Base-by-base conservation (phyloP, 2,329 filamentous ascomycete species). In the Septoria linicola region DNA sequence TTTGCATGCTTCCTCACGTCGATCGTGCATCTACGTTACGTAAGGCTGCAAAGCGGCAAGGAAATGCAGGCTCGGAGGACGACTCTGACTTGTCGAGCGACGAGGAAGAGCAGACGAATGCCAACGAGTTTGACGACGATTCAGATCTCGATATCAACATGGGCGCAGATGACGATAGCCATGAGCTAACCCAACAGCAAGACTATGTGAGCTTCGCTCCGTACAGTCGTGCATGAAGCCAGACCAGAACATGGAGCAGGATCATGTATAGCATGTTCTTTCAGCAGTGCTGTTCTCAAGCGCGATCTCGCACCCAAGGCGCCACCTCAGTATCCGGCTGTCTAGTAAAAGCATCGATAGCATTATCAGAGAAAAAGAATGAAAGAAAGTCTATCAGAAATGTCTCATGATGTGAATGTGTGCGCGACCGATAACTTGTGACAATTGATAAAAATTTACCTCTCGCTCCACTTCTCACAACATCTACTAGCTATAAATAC, bases 1-100 rank as follows among this genome's bases (percentile, higher is more conserved):
- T 85, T 60, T 97, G 92, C 76, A 87, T 86, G 68, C 80, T 96
- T 48, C 87, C 84, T 53, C 93, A 99, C 73, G 83, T 92, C 68
- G 88, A 93, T 73, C 84, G 88, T 72, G 90, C 90, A 68, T 90
- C 88, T 64, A 87, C 89, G 66, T 84, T 85, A 69, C 79, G 81
- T 70, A 81, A 80, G 70, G 76, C 79, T 62, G 73, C 73, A 51
- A 73, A 76, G 64, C 65, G 73, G 57, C 70, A 70, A 64, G 70
- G 69, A 51, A 64, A 65, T 51, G 54, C 61, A 55, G 58, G 61
- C 30, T 59, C 61, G n/a, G 64, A 66, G 16, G 58, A 64, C 36
- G 61, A 63, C 14, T 66, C 67, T 13, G 88, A 93, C 65, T 62
- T 88, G 41, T 90, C 88, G 51, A 92, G 87, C 75, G 87, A 90